Percentiles rank a stretch among this genome's conserved stretches.
phyloP scores from a whole-genome alignment of 768 basidiomycete genomes.

The Pulveroboletus ravenelii region DNA sequence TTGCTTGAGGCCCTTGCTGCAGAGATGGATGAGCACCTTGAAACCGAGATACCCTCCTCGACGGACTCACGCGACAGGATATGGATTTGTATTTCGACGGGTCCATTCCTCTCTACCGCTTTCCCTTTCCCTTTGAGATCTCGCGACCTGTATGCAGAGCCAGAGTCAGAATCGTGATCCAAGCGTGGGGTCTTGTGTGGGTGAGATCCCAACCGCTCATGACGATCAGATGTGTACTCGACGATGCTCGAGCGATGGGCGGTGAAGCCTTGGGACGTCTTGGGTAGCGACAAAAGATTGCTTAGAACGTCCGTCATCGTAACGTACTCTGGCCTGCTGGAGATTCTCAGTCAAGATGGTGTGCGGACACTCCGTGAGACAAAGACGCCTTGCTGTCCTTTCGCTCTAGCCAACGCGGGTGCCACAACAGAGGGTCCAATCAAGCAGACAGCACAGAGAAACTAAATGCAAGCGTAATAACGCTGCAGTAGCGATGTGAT shows the following conservation, averaged over 20 bases:
- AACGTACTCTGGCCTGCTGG: not conserved
- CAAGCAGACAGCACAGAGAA: not conserved
- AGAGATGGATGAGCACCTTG: not conserved
- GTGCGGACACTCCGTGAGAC: not conserved
- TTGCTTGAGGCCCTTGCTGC: constrained; percentile 11
- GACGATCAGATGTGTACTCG: constrained; percentile 26
- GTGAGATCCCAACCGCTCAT: constrained; percentile 50
- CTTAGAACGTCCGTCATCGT: constrained; percentile 36
- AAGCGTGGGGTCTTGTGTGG: constrained; percentile 66
- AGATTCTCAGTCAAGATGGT: not conserved
- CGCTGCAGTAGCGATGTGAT: not conserved
- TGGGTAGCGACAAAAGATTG: constrained; percentile 43
- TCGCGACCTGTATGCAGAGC: constrained; percentile 56
- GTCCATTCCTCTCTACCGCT: constrained; percentile 27
- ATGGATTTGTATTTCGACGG: constrained; percentile 45
- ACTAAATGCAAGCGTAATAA: not conserved
- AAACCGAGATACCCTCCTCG: not conserved
- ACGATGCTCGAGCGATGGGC: constrained; percentile 36
- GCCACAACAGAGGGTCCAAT: too few relatives aligned
- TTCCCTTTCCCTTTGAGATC: constrained; percentile 27
- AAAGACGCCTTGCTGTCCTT: too few relatives aligned
- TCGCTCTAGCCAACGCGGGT: too few relatives aligned
- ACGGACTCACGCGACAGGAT: constrained; percentile 37
- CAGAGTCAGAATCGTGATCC: constrained; percentile 62
- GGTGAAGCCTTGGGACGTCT: constrained; percentile 48